Percentiles rank a stretch among this genome's conserved stretches.
Evolutionary conservation across 139 green algal species (phyloP).

Genomic region (Picochlorum sp.): DNA sequence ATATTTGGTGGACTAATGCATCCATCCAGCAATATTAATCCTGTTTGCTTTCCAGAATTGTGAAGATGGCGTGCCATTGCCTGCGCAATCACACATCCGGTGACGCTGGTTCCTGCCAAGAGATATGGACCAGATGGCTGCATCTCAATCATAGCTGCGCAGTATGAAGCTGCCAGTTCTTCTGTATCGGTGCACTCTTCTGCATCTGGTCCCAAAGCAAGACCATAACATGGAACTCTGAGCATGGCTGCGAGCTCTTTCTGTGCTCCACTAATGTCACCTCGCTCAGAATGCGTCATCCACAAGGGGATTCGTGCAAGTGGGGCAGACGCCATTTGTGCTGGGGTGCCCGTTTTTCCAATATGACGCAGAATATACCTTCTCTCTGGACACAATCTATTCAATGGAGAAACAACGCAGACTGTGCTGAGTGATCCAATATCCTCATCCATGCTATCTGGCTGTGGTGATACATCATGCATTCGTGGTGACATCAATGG

Average conservation of each 20-base stretch:
- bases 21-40: constrained; percentile 58
- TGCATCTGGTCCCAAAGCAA: constrained; percentile 26
- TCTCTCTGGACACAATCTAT: constrained; percentile 29
- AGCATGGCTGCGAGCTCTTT: constrained; percentile 23
- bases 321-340: constrained; percentile 2
- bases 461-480: not conserved
- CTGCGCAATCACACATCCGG: constrained; percentile 42
- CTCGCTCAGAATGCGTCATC: constrained; percentile 56
- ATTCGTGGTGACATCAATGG: constrained; percentile 16
- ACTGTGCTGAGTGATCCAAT: constrained; percentile 10
- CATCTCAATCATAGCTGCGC: constrained; percentile 19
- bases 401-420: constrained; percentile 22
- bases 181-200: constrained; percentile 9
- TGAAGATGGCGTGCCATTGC: constrained; percentile 31
- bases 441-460: constrained; percentile 1
- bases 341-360: not conserved
- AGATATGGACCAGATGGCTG: constrained; percentile 55
- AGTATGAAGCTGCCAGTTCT: constrained; percentile 26
- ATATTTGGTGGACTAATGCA: constrained; percentile 25
- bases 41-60: constrained; percentile 17
- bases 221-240: constrained; percentile 25
- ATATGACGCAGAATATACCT: constrained; percentile 25
- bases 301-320: constrained; percentile 48
- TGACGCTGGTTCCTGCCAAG: constrained; percentile 35
- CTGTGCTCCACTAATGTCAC: constrained; percentile 20